Evolutionary conservation across 73 alveolate species (phyloP).

Genomic region (Symbiodinium natans): DNA sequence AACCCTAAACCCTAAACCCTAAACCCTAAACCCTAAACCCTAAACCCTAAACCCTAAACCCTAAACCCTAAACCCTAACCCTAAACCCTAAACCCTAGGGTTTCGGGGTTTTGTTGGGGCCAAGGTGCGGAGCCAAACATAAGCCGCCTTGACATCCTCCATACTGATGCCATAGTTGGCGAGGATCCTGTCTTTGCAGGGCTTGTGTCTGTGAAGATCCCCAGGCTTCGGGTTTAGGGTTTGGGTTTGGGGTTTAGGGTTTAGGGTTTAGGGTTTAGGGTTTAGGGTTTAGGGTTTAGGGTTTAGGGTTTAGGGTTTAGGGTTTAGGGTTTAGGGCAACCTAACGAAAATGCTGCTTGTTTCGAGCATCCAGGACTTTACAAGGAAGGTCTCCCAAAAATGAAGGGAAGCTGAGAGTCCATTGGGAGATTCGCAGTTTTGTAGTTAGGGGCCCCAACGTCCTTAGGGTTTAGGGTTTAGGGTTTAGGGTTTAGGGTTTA

Average conservation of each 20-base stretch:
- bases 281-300: background rate
- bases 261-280: background rate
- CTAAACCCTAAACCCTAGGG: background rate
- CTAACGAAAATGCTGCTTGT: no score
- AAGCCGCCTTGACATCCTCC: slow-evolving; percentile 66
- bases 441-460: no score
- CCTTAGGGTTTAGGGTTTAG: background rate
- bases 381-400: no score
- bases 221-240: background rate
- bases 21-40: no score
- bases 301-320: background rate
- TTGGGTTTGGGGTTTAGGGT: background rate
- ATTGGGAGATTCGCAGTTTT: no score
- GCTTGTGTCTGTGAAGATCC: no score
- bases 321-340: background rate
- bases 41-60: no score
- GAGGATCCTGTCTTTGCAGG: slow-evolving; percentile 24
- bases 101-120: no score
- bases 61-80: background rate
- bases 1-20: no score
- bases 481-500: background rate
- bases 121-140: background rate
- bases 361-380: no score
- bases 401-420: no score
- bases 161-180: slow-evolving; percentile 88